Base-by-base conservation (phyloP, 176 grass and related monocot genomes). In the Aegilops bicornis region DNA sequence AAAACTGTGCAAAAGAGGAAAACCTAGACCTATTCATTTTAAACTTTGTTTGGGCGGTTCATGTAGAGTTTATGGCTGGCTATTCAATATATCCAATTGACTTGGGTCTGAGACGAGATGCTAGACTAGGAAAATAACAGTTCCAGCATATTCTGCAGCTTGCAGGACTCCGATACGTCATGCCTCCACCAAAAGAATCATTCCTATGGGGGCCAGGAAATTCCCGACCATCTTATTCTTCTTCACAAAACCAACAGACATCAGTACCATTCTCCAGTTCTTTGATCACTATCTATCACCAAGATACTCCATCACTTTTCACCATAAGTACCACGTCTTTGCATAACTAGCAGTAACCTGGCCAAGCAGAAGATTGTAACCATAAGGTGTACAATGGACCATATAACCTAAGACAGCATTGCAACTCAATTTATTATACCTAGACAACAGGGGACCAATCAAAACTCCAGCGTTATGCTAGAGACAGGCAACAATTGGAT, bases 131-230 rank as follows among this genome's bases (percentile, higher is more conserved):
- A 91, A 95, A 80, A 77, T 8, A 32, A 47, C 83, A 31, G 85
- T 84, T 86, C 82, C 86, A 73, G 33, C 91, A 89, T 90, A 85
- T 80, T 92, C 89, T 65, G 82, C 76, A 79, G 15, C 56, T 76
- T 69, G 35, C 85, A 76, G 82, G 84, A 56, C 64, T 88, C 75
- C 82, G 79, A 52, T 87, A 97, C 81, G 69, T 84, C 42, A 92
- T 43, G 33, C 80, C 94, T 63, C 88, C 92, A 86, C 89, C 68
- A 79, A 89, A 90, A 85, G 62, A 88, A 78, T 85, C 56, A 68
- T 89, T 87, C 48, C 64, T 86, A 35, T 50, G 73, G 17, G 64
- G 83, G 67, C 79, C 85, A 82, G 85, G 85, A 80, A 86, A 89
- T 78, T 77, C 68, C 63, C 64, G 11, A 4, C 48, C 72, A 36